These are phyloP conservation scores for Triticum dicoccoides DNA, from an alignment of 176 grass and related monocot species.

Conservation along the genomic window DNA sequence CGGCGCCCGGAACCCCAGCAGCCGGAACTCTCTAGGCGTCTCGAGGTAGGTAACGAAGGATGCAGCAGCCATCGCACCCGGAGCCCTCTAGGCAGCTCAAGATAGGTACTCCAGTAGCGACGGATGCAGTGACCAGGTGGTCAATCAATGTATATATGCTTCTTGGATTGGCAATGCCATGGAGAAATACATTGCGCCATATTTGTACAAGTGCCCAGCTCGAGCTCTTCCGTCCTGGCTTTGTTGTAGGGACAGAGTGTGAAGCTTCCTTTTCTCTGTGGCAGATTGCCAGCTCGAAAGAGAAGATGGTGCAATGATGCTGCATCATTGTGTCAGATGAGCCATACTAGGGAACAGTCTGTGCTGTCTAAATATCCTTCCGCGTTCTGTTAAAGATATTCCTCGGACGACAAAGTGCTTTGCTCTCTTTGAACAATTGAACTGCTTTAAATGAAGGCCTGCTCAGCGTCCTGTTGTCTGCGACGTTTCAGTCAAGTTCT, in stretches of 20 bases:
- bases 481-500: neutral
- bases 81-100: neutral
- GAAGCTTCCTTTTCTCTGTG: conserved; percentile 26
- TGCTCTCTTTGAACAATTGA: neutral
- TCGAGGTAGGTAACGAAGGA: conserved; percentile 32
- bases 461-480: neutral
- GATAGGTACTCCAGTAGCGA: no score
- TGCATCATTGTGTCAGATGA: conserved; percentile 39
- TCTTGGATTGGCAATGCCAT: no score
- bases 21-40: conserved; percentile 31
- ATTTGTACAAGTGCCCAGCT: neutral
- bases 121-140: no score
- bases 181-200: no score
- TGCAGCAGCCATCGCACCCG: conserved; percentile 21
- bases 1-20: conserved; percentile 57
- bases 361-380: conserved; percentile 14
- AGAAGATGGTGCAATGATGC: conserved; percentile 32
- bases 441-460: neutral
- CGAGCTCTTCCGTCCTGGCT: neutral
- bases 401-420: conserved; percentile 14
- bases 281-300: conserved; percentile 41
- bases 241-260: conserved; percentile 11
- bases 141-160: no score
- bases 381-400: conserved; percentile 28
- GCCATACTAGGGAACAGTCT: neutral